Percentiles rank a stretch among this genome's conserved stretches.
Evolutionary conservation across 2,329 filamentous ascomycete genomes (phyloP).

Genomic region (Alternaria triticimaculans): DNA sequence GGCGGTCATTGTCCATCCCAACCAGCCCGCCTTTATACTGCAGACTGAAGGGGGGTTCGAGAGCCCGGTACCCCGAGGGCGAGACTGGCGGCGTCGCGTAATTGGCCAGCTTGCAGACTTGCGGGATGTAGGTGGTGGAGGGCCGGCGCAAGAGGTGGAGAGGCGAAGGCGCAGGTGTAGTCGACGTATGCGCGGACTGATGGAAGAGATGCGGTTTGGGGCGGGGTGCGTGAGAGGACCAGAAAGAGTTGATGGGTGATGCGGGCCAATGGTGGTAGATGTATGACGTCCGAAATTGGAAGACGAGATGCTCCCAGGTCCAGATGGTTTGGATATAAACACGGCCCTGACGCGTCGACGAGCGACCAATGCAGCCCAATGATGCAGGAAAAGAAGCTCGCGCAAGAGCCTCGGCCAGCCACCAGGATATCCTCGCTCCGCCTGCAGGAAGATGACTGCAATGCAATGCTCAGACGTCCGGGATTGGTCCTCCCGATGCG

Average conservation of each 20-base stretch:
- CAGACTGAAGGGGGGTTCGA: slow-evolving; percentile 65
- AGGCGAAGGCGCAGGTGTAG: slow-evolving; percentile 3
- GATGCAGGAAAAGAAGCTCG: slow-evolving; percentile 40
- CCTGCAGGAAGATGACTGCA: slow-evolving; percentile 44
- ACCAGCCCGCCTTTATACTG: slow-evolving; percentile 59
- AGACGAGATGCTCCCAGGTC: slow-evolving; percentile 37
- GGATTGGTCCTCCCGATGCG: slow-evolving; percentile 44
- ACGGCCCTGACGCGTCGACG: slow-evolving; percentile 43
- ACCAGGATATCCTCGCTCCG: slow-evolving; percentile 48
- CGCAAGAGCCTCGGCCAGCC: slow-evolving; percentile 44
- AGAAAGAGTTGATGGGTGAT: slow-evolving; percentile 14
- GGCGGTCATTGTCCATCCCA: slow-evolving; percentile 79
- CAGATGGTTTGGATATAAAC: slow-evolving; percentile 48
- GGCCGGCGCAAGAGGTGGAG: slow-evolving; percentile 25
- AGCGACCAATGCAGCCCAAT: slow-evolving; percentile 47
- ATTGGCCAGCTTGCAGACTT: slow-evolving; percentile 68
- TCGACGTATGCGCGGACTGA: slow-evolving; percentile 11
- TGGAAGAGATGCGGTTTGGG: slow-evolving; percentile 20
- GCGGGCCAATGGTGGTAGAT: slow-evolving; percentile 18
- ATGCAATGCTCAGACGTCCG: slow-evolving; percentile 35
- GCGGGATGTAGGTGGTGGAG: slow-evolving; percentile 14
- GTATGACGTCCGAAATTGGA: slow-evolving; percentile 38
- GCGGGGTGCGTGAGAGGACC: slow-evolving; percentile 15
- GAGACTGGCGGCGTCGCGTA: slow-evolving; percentile 68
- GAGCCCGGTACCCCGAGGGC: slow-evolving; percentile 68